Conservation (phyloP, 2,329 filamentous ascomycete genomes). For the Diaporthe citriasiana region DNA sequence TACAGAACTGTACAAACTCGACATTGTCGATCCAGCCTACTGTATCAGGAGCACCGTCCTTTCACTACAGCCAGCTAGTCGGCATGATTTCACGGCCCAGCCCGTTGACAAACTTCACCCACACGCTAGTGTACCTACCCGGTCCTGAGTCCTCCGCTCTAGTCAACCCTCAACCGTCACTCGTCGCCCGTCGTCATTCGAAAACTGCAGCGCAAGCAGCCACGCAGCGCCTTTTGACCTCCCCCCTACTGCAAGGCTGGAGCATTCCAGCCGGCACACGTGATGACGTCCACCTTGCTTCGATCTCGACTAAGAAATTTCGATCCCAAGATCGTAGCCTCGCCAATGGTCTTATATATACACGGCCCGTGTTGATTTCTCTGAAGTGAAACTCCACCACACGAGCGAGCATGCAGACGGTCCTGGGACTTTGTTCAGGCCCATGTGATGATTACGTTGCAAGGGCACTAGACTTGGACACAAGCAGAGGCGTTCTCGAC, state of each 20-base stretch:
- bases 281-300: conserved; percentile 20
- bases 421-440: background rate
- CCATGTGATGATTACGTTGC: background rate
- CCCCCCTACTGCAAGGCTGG: conserved; percentile 32
- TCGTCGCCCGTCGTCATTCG: conserved; percentile 8
- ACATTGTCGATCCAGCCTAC: background rate
- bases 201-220: background rate
- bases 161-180: background rate
- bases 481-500: background rate
- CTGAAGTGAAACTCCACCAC: background rate
- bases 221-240: background rate
- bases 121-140: conserved; percentile 8
- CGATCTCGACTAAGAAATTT: conserved; percentile 2
- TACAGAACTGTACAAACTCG: background rate
- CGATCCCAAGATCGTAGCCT: conserved; percentile 23
- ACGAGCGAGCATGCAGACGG: background rate
- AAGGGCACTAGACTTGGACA: background rate
- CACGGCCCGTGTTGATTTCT: background rate
- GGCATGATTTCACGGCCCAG: conserved; percentile 28
- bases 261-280: conserved; percentile 31
- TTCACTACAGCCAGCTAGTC: background rate
- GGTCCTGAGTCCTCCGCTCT: background rate
- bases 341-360: background rate
- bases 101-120: conserved; percentile 3
- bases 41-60: background rate